Conservation (phyloP, 140 eudicot species). For the Erigeron philadelphicus region DNA sequence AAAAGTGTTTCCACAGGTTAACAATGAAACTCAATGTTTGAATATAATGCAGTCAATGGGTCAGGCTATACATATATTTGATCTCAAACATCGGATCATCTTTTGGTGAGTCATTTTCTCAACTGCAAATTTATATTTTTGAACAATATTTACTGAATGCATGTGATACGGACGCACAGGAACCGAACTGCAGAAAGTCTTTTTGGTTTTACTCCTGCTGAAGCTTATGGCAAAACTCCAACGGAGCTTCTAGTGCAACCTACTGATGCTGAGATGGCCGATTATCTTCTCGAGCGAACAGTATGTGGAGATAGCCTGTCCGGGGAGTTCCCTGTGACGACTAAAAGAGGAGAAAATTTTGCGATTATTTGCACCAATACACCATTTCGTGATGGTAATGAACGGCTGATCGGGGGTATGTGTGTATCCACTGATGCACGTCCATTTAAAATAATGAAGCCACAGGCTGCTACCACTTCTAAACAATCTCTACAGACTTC, state of each 20-base stretch:
- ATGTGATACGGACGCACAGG: constrained; percentile 38
- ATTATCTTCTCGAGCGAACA: constrained; percentile 40
- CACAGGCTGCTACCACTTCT: constrained; percentile 32
- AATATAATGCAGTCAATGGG: constrained; percentile 77
- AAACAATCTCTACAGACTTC: constrained; percentile 68
- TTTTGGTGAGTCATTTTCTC: constrained; percentile 43
- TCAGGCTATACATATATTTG: constrained; percentile 53
- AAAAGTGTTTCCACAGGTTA: background rate
- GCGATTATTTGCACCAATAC: constrained; percentile 42
- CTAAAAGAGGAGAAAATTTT: constrained; percentile 48
- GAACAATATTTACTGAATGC: too few relatives aligned
- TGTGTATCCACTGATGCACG: constrained; percentile 62
- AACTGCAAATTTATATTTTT: too few relatives aligned
- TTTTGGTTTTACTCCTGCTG: constrained; percentile 58
- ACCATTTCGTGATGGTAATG: constrained; percentile 61
- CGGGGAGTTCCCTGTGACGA: constrained; percentile 64
- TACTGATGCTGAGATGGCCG: constrained; percentile 37
- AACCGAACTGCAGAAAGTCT: constrained; percentile 58
- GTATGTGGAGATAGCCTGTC: constrained; percentile 62
- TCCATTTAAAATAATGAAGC: constrained; percentile 37
- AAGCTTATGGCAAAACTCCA: constrained; percentile 59
- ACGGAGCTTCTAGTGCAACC: constrained; percentile 37
- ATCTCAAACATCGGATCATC: constrained; percentile 36
- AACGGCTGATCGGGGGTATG: constrained; percentile 44
- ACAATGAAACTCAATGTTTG: constrained; percentile 43